phyloP scores from a whole-genome alignment of 2,329 filamentous ascomycete species.

The Diplodia mutila region DNA sequence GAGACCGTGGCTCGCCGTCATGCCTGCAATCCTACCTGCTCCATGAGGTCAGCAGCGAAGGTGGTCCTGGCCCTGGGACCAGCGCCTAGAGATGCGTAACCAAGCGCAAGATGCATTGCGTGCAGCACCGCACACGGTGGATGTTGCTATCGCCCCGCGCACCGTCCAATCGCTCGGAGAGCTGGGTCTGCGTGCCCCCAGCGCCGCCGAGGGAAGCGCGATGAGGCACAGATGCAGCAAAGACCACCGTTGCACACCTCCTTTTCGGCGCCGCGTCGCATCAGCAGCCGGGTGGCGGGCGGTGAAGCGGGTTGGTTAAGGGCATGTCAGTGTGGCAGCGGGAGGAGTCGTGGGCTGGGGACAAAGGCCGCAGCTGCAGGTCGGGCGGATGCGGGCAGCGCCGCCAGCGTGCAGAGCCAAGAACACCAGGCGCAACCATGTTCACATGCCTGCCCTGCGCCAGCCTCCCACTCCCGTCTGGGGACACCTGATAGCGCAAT shows the following conservation, averaged over 20 bases:
- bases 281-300: conserved; percentile 5
- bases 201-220: background rate
- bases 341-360: conserved; percentile 15
- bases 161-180: conserved; percentile 10
- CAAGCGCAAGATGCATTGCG: background rate
- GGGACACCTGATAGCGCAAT: conserved; percentile 6
- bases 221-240: conserved; percentile 20
- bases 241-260: conserved; percentile 18
- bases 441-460: conserved; percentile 4
- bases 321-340: background rate
- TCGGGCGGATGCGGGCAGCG: conserved; percentile 17
- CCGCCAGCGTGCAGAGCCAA: conserved; percentile 4
- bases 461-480: background rate
- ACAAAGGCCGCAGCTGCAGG: conserved; percentile 11
- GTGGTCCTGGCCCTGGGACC: background rate
- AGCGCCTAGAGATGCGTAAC: background rate
- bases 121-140: background rate
- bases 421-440: background rate
- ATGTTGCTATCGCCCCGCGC: conserved; percentile 3
- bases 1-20: conserved; percentile 22
- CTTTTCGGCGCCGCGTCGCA: conserved; percentile 11
- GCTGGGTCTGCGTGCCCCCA: conserved; percentile 6
- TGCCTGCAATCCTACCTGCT: background rate
- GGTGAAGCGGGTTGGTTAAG: conserved; percentile 1
- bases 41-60: conserved; percentile 12